These are phyloP conservation scores for Scenedesmus sp. DNA, from an alignment of 163 green algal species.

Conservation along the genomic window DNA sequence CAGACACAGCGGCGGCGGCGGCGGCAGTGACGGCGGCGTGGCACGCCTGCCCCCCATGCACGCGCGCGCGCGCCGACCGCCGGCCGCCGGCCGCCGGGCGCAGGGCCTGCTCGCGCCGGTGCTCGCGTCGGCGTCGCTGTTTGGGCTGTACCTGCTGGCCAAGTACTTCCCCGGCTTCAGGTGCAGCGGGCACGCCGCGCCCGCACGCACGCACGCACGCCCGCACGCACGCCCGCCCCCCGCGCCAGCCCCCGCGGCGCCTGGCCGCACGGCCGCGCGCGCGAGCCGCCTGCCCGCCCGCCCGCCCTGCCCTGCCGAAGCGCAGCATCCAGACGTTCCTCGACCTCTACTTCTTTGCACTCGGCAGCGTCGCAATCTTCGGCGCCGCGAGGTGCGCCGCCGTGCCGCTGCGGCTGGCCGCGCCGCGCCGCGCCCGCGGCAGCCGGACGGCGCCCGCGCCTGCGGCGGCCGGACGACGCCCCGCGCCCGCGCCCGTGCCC, in stretches of 20 bases:
- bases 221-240: background rate
- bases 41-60: too few species aligned
- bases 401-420: background rate
- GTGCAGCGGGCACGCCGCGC: too few species aligned
- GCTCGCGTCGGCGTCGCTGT: constrained; percentile 63
- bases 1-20: background rate
- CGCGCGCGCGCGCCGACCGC: too few species aligned
- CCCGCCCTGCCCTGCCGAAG: too few species aligned
- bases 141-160: constrained; percentile 66
- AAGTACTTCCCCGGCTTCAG: too few species aligned
- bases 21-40: too few species aligned
- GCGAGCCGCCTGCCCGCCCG: too few species aligned
- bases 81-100: background rate
- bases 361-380: constrained; percentile 51
- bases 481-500: too few species aligned
- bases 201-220: background rate
- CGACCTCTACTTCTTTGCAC: constrained; percentile 84
- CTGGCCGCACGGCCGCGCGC: too few species aligned
- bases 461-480: too few species aligned
- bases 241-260: background rate
- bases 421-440: background rate
- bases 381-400: constrained; percentile 5
- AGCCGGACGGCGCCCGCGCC: background rate
- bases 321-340: constrained; percentile 69
- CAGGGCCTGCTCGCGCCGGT: constrained; percentile 70